Base-by-base conservation (phyloP, 2,329 filamentous ascomycete species). In the Hypoxylon sp. region DNA sequence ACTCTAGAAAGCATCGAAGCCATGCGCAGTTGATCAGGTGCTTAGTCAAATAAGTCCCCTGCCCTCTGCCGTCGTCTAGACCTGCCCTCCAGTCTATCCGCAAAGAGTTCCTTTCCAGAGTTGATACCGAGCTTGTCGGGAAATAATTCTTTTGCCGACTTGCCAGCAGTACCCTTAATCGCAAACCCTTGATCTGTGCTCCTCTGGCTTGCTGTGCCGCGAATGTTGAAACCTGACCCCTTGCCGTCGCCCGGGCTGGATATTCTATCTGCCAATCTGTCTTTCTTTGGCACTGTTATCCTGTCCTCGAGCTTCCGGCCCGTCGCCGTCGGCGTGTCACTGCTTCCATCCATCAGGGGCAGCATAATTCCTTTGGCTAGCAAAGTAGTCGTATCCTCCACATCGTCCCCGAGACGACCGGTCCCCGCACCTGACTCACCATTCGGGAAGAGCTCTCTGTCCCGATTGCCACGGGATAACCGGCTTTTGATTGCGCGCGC, bases 11-110 rank as follows among this genome's bases (percentile, higher is more conserved):
- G 12, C 36, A 44, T 26, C 36, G 28, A 18, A 30, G 4, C 16
- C 24, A 11, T n/a, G 7, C 5, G 22, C 20, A 8, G 3, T 30
- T 28, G 5, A 4, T 36, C 26, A n/a, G n/a, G n/a, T n/a, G 9
- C 52, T 85, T 77, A 93, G 65, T 84, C 82, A 75, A 93, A 94
- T 68, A 91, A 81, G 78, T 94, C 91, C 71, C 92, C 89, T 0
- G 91, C 91, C 73, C 83, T 88, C 71, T 90, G 87, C 68, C 91
- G 85, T 66, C 82, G 83, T 62, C 83, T 82, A 12, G 85, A 83
- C 66, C 88, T 82, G 1, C 85, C 86, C 55, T 87, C 84, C 24
- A 88, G 73, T 67, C 81, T 87, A 63, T 88, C 85, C 1, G 84
- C 83, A 72, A 93, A 91, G 14, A 93, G 77, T 74, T 93, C 91